Evolutionary conservation across 169 alveolate genomes (phyloP), one percentile per base, ranked within the genome.

Genomic region (Plasmodium yoelii): DNA sequence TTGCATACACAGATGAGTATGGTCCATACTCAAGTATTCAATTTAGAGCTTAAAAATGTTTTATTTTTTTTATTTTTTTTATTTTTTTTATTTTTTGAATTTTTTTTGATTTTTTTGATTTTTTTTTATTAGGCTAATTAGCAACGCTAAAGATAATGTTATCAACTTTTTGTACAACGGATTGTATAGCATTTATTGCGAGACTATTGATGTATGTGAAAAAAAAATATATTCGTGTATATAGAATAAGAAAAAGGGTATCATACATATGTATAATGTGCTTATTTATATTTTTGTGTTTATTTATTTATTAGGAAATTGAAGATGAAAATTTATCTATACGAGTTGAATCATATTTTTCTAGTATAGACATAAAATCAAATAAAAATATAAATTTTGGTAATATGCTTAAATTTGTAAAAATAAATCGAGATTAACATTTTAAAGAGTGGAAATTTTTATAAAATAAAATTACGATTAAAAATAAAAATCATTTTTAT

Each of bases 111-210:
- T n/a, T n/a, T n/a, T n/a, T n/a, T n/a, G n/a, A n/a, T n/a, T n/a
- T n/a, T 26, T 6, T 53, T 65, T 15, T 28, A 22, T 6, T 15
- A 75, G 88, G 39, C 26, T 55, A n/a, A 24, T 75, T 10, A 46
- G 64, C 42, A 68, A 75, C 13, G 64, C 64, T 24, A 75, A 75
- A 56, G 74, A 57, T 13, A 53, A 55, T 34, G 64, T 68, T 7
- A 44, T 61, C 7, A 46, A 75, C 24, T 75, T 75, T 75, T 57
- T 75, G 68, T 34, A 75, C 22, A 75, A 75, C 44, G 88, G 88
- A 63, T 73, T 63, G 2, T 75, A 75, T 28, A 56, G 51, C 0
- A 24, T 63, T 15, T 75, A 75, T 42, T 75, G 88, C 64, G 18
- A 19, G 5, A 63, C 64, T 75, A n/a, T 63, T 46, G 68, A 63